These are phyloP conservation scores for Simplicillium aogashimaense DNA, from an alignment of 2,329 filamentous ascomycete species.

Conservation along the genomic window DNA sequence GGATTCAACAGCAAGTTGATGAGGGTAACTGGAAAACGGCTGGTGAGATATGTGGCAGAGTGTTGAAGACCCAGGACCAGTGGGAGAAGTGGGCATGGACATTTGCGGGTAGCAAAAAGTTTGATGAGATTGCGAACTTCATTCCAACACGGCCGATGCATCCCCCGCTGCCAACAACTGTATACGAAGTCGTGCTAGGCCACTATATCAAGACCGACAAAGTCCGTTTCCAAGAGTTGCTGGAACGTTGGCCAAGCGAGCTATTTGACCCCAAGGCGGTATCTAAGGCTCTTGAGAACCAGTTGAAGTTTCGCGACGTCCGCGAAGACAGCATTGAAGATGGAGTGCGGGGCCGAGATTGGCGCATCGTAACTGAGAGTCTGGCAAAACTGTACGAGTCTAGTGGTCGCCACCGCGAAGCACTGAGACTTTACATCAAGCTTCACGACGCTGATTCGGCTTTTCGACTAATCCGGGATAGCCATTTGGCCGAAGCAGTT, in stretches of 20 bases:
- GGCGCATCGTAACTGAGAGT: conserved; percentile 80
- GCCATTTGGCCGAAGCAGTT: conserved; percentile 82
- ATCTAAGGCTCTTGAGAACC: conserved; percentile 69
- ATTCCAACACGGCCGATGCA: conserved; percentile 71
- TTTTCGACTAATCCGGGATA: conserved; percentile 76
- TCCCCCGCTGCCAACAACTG: conserved; percentile 67
- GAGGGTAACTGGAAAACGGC: conserved; percentile 67
- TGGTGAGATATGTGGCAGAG: conserved; percentile 71
- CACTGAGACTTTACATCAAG: conserved; percentile 78
- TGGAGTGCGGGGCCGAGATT: conserved; percentile 66
- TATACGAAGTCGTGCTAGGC: conserved; percentile 82
- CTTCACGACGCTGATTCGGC: conserved; percentile 87
- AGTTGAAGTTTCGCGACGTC: conserved; percentile 66
- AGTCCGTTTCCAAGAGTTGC: conserved; percentile 62
- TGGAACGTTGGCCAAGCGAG: conserved; percentile 76
- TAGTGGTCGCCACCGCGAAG: conserved; percentile 71
- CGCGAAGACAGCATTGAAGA: conserved; percentile 67
- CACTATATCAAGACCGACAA: conserved; percentile 80
- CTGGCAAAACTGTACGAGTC: conserved; percentile 79
- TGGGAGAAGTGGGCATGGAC: conserved; percentile 97
- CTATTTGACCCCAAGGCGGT: conserved; percentile 73
- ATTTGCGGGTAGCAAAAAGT: conserved; percentile 76
- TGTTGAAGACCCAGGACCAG: conserved; percentile 65
- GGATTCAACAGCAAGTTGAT: conserved; percentile 78
- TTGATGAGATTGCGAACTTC: conserved; percentile 80